Percentiles rank a stretch among this genome's conserved stretches.
phyloP scores from a whole-genome alignment of 2,329 filamentous ascomycete species.

The Hyphodiscus sp. region DNA sequence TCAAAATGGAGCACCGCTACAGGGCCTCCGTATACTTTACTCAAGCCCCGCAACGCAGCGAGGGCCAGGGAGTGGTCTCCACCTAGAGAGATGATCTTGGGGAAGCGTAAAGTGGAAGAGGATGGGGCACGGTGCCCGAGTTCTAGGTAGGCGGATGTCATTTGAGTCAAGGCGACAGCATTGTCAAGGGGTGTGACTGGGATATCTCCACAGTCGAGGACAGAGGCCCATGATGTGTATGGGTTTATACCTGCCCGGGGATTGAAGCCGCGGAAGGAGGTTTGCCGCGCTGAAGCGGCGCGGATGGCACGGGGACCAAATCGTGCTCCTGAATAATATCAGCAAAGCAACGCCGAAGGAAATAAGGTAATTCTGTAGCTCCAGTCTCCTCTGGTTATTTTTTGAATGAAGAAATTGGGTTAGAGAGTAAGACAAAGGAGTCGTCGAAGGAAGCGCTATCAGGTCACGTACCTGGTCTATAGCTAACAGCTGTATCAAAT shows the following conservation, averaged over 20 bases:
- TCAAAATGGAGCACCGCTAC: conserved; percentile 72
- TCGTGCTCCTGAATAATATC: conserved; percentile 49
- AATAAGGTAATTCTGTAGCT: too few relatives aligned
- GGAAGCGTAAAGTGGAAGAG: conserved; percentile 18
- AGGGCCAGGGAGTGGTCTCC: conserved; percentile 69
- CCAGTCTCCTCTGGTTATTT: too few relatives aligned
- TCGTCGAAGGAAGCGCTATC: background rate
- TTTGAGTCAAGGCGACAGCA: conserved; percentile 70
- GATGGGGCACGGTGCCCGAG: conserved; percentile 22
- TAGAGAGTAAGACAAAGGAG: background rate
- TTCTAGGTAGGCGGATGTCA: conserved; percentile 44
- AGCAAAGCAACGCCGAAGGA: background rate
- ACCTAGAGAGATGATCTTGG: conserved; percentile 56
- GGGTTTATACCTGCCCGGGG: conserved; percentile 77
- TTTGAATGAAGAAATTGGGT: too few relatives aligned
- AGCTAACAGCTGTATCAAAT: conserved; percentile 68
- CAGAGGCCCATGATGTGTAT: conserved; percentile 68
- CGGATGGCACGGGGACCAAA: conserved; percentile 87
- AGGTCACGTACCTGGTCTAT: conserved; percentile 51
- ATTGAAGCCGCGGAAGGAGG: conserved; percentile 75
- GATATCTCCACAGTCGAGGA: conserved; percentile 88
- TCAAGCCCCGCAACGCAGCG: conserved; percentile 61
- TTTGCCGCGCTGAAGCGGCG: conserved; percentile 75
- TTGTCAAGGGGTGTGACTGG: conserved; percentile 86
- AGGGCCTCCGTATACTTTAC: conserved; percentile 52